phyloP scores from a whole-genome alignment of 176 grass and related monocot species.

The Thalia dealbata region DNA sequence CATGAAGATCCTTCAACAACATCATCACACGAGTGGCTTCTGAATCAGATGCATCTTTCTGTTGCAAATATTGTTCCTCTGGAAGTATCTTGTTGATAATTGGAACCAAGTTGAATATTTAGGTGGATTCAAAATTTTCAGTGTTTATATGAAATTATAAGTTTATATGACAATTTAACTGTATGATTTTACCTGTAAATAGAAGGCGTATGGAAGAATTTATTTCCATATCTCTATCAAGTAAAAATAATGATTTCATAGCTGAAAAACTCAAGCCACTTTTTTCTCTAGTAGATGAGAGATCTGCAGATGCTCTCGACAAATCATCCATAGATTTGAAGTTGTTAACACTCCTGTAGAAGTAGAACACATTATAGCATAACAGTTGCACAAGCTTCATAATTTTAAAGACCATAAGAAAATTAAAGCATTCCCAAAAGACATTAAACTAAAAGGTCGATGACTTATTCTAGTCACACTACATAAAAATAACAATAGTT shows the following conservation, averaged over 20 bases:
- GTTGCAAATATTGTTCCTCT: slow-evolving; percentile 39
- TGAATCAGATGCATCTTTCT: slow-evolving; percentile 23
- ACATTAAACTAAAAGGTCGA: too few species aligned
- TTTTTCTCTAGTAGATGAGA: slow-evolving; percentile 59
- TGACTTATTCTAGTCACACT: too few species aligned
- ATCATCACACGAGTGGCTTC: slow-evolving; percentile 29
- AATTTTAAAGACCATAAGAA: neutral
- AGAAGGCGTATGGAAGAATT: slow-evolving; percentile 50
- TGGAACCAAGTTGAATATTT: slow-evolving; percentile 24
- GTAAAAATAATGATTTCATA: slow-evolving; percentile 84
- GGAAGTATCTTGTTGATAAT: slow-evolving; percentile 30
- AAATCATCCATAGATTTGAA: slow-evolving; percentile 64
- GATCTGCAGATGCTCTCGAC: slow-evolving; percentile 42
- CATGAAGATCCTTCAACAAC: slow-evolving; percentile 53
- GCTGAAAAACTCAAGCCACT: slow-evolving; percentile 70
- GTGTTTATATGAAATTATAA: slow-evolving; percentile 1
- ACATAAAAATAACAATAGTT: too few species aligned
- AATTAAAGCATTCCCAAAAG: too few species aligned
- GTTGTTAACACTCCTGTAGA: slow-evolving; percentile 44
- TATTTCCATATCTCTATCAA: slow-evolving; percentile 84
- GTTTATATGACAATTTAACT: neutral
- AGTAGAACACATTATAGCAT: neutral
- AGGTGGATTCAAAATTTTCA: slow-evolving; percentile 10
- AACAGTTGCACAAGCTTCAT: neutral
- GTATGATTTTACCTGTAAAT: slow-evolving; percentile 52